Base-by-base conservation (phyloP, 129 eudicot genomes). In the Flaveria brownii region DNA sequence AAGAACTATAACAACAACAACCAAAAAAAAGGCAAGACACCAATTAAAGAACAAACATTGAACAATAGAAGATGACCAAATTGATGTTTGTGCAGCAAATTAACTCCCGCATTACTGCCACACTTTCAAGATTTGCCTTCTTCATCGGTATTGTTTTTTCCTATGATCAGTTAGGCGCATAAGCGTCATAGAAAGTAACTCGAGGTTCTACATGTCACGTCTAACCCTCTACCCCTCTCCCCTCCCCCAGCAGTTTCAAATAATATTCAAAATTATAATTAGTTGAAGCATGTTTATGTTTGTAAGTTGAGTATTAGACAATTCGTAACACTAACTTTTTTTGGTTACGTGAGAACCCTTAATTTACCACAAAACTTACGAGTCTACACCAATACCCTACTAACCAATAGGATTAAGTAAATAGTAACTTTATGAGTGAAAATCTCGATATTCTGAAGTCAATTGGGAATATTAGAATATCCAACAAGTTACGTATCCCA, bases 171-270 rank as follows among this genome's bases (percentile, higher is more conserved):
- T n/a, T 36, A 23, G 75, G 69, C 64, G 57, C 68, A 25, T 17
- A 82, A 77, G 62, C 68, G 70, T 89, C 84, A 90, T 49, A 90
- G 78, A 85, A 90, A 90, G 79, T 90, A 90, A 80, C 86, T 93
- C 61, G 96, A 91, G 9, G 89, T 90, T 82, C 96, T 88, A 6
- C 96, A 91, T 59, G 96, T 88, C 51, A 90, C 93, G 62, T 90
- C 96, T 49, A 93, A 93, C 33, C 33, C 79, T 86, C 96, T 39
- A n/a, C 96, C 96, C 80, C 88, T 93, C 26, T 91, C 96, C 80
- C n/a, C n/a, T n/a, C n/a, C n/a, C n/a, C 93, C 93, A 73, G 96
- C 93, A 45, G 96, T 93, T 70, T 90, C 98, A 84, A 92, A 92
- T 92, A 90, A 78, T 74, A 80, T 17, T 28, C 5, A 28, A 2